Evolutionary conservation across 768 basidiomycete genomes (phyloP).

Genomic region (Pilatotrama ljubarskyi): DNA sequence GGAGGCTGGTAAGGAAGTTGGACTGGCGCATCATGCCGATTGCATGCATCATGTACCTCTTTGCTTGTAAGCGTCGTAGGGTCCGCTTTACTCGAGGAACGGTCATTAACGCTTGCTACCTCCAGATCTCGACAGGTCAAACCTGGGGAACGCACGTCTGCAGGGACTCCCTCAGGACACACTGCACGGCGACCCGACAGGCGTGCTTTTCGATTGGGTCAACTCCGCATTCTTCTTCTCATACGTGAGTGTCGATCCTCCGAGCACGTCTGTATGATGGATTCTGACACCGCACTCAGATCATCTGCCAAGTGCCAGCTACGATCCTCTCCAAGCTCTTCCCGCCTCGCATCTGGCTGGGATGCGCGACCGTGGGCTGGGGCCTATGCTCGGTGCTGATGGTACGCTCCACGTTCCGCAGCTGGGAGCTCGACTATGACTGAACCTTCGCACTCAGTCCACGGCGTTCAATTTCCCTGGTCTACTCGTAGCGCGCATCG

Average conservation of each 20-base stretch:
- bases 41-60: constrained; percentile 71
- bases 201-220: constrained; percentile 74
- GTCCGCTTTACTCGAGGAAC: too few relatives aligned
- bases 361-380: constrained; percentile 68
- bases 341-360: constrained; percentile 69
- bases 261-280: neutral
- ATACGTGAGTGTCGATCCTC: constrained; percentile 48
- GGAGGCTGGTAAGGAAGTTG: constrained; percentile 58
- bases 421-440: neutral
- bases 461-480: constrained; percentile 61
- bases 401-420: constrained; percentile 37
- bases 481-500: constrained; percentile 56
- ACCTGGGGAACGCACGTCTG: constrained; percentile 77
- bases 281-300: constrained; percentile 40
- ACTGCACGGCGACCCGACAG: constrained; percentile 68
- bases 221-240: constrained; percentile 79
- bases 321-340: constrained; percentile 65
- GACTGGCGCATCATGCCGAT: constrained; percentile 71
- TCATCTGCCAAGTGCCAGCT: constrained; percentile 69
- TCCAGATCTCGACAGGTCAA: constrained; percentile 68
- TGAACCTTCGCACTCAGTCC: constrained; percentile 41
- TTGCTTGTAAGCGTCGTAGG: constrained; percentile 57
- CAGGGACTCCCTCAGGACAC: constrained; percentile 66
- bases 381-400: constrained; percentile 72
- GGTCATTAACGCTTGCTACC: neutral